Base-by-base conservation (phyloP, 306 rosid genomes). In the Benincasa hispida region DNA sequence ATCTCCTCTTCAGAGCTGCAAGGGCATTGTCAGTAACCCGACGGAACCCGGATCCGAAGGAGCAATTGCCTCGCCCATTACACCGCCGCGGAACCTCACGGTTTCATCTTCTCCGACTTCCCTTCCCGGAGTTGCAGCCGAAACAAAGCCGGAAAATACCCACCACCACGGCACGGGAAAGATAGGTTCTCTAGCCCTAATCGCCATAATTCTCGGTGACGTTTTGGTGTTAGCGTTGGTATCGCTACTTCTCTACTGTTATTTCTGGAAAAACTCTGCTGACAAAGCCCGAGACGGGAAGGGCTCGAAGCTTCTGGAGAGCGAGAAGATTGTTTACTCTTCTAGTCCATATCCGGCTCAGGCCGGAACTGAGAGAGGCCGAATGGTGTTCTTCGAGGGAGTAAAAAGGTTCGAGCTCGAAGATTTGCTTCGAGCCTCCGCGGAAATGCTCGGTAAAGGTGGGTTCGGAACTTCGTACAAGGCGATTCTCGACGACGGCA, bases 361-460 rank as follows among this genome's bases (percentile, higher is more conserved):
- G 61, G 78, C 85, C 10, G 92, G 88, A 47, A 75, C 75, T 6
- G 91, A 87, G 67, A 77, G 89, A 72, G 93, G 88, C 0, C 80
- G 82, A 56, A 89, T 93, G 96, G 92, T 93, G 87, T 89, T 93
- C 81, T 87, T 93, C 37, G 96, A 91, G 37, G 98, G 93, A 4
- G 91, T 61, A 24, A 89, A 77, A 86, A 83, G 82, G 74, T 93
- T 93, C 51, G 96, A 93, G 84, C 85, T 91, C 1, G 98, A 91
- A 78, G 97, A 93, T 59, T 67, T 93, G 82, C 85, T 93, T 3
- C 80, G 92, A 4, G 93, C 98, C 24, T 93, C 98, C 2, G 97
- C 98, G 48, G 97, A 91, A 82, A 89, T 93, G 98, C 60, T 93
- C 76, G 98, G 98, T 10, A 93, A 93, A 67, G 97, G 98, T 0